These are phyloP conservation scores for Diaporthe aspalathi DNA, from an alignment of 2,329 filamentous ascomycete species.

Conservation along the genomic window DNA sequence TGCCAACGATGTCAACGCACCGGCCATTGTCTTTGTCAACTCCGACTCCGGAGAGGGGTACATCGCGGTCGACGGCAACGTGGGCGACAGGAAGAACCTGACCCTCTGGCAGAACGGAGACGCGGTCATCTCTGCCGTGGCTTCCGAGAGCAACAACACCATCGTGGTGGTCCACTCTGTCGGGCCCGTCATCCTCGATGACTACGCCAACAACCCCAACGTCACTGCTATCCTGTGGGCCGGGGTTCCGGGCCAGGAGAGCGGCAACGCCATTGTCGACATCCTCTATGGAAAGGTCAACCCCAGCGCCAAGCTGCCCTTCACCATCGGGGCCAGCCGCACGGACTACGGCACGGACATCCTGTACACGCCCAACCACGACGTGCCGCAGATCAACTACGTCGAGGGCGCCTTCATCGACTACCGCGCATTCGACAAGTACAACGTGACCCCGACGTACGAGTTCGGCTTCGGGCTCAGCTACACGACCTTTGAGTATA, in stretches of 20 bases:
- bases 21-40: slow-evolving; percentile 87
- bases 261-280: slow-evolving; percentile 58
- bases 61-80: slow-evolving; percentile 67
- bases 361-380: slow-evolving; percentile 58
- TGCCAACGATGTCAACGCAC: slow-evolving; percentile 69
- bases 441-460: slow-evolving; percentile 72
- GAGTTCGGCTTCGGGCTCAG: slow-evolving; percentile 84
- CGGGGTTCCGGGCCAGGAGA: slow-evolving; percentile 66
- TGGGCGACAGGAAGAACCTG: slow-evolving; percentile 82
- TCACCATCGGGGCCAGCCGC: slow-evolving; percentile 79
- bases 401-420: slow-evolving; percentile 83
- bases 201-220: slow-evolving; percentile 68
- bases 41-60: slow-evolving; percentile 86
- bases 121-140: slow-evolving; percentile 76
- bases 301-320: slow-evolving; percentile 80
- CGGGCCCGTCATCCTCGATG: slow-evolving; percentile 71
- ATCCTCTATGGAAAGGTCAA: slow-evolving; percentile 61
- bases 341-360: slow-evolving; percentile 80
- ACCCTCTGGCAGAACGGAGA: slow-evolving; percentile 82
- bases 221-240: slow-evolving; percentile 66
- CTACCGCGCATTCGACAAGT: slow-evolving; percentile 77
- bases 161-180: slow-evolving; percentile 66
- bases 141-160: slow-evolving; percentile 66
- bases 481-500: slow-evolving; percentile 76
- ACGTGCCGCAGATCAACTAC: slow-evolving; percentile 76